Conservation (phyloP, 176 grass and related monocot species). For the Avena atlantica region DNA sequence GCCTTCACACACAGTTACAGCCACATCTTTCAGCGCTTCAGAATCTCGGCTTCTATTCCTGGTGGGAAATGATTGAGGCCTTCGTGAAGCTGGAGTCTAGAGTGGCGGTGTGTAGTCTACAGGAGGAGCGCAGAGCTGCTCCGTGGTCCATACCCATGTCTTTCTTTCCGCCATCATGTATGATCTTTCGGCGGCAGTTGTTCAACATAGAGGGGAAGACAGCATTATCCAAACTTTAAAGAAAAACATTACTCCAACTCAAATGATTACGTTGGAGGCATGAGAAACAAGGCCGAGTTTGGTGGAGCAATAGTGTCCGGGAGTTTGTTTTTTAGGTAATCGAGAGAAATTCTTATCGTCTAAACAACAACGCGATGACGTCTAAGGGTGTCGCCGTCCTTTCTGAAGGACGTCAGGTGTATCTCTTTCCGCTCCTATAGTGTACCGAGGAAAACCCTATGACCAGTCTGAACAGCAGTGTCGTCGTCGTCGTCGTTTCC, state of each 20-base stretch:
- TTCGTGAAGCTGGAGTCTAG: not conserved
- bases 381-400: too few species aligned
- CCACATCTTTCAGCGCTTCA: conserved; percentile 31
- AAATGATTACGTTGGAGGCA: conserved; percentile 3
- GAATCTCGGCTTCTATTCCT: conserved; percentile 11
- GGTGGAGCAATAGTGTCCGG: too few species aligned
- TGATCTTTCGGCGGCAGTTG: not conserved
- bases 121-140: not conserved
- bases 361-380: too few species aligned
- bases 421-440: too few species aligned
- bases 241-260: not conserved
- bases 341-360: too few species aligned
- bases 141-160: not conserved
- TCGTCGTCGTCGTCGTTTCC: too few species aligned
- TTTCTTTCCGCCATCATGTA: conserved; percentile 29
- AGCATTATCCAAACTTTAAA: not conserved
- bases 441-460: too few species aligned
- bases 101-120: not conserved
- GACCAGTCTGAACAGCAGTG: too few species aligned
- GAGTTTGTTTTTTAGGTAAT: too few species aligned
- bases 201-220: not conserved
- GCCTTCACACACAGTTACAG: not conserved
- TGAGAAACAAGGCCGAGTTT: not conserved
- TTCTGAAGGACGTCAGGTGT: too few species aligned
- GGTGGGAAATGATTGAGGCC: conserved; percentile 25